A percentile compares a stretch with the other conserved stretches of the same genome.
Evolutionary conservation across 2,329 filamentous ascomycete genomes (phyloP).

Genomic region (Venturia pyrina): DNA sequence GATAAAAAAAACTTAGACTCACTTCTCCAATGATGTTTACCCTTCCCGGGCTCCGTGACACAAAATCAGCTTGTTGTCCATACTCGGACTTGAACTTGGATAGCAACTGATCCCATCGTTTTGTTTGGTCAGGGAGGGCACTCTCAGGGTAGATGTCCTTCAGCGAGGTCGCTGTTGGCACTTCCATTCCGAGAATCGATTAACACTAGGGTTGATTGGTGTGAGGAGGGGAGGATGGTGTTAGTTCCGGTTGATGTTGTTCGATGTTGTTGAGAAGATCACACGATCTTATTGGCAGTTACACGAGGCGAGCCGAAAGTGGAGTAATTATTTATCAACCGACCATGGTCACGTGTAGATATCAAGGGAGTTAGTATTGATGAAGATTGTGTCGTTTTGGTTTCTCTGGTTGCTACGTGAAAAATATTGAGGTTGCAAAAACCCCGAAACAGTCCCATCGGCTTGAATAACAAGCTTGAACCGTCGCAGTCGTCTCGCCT

Average conservation of each 20-base stretch:
- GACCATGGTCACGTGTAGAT: no score
- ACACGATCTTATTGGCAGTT: not conserved
- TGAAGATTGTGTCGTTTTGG: no score
- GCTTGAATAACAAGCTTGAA: no score
- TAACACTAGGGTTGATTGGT: not conserved
- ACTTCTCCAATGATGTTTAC: slow-evolving; percentile 15
- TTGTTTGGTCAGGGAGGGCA: slow-evolving; percentile 11
- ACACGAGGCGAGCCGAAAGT: not conserved
- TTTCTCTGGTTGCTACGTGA: no score
- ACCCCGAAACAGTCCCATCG: no score
- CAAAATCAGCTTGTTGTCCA: slow-evolving; percentile 13
- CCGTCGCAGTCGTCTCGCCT: no score
- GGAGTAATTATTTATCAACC: not conserved
- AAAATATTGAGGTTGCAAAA: not conserved
- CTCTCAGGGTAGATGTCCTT: slow-evolving; percentile 15
- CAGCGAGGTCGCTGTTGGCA: slow-evolving; percentile 13
- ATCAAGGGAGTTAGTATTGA: no score
- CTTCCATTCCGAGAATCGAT: slow-evolving; percentile 1
- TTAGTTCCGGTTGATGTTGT: not conserved
- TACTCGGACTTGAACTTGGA: slow-evolving; percentile 10
- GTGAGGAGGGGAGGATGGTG: not conserved
- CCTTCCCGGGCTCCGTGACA: slow-evolving; percentile 14
- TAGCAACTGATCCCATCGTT: slow-evolving; percentile 13
- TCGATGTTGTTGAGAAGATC: not conserved
- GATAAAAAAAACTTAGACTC: not conserved